These are phyloP conservation scores for Phytophthora cryptogea DNA, from an alignment of 352 stramenopile species.

Conservation along the genomic window DNA sequence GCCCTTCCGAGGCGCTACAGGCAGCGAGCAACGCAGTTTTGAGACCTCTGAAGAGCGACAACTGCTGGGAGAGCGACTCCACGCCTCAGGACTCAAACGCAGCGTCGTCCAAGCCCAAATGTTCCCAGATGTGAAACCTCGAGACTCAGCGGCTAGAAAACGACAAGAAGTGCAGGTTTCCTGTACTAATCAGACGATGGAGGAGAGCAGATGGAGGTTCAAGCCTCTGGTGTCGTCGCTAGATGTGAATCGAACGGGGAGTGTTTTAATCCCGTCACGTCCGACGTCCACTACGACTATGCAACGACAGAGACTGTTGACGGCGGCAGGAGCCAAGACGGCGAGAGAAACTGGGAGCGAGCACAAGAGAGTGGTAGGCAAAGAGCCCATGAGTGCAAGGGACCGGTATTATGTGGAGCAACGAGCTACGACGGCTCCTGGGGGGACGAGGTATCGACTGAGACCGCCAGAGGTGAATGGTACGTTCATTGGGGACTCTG, in stretches of 20 bases:
- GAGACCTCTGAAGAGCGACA: background rate
- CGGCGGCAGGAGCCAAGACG: slow-evolving; percentile 18
- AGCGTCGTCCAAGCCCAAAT: slow-evolving; percentile 61
- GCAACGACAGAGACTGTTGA: slow-evolving; percentile 16
- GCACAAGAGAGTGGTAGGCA: slow-evolving; percentile 7
- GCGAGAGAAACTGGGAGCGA: slow-evolving; percentile 16
- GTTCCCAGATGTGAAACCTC: slow-evolving; percentile 31
- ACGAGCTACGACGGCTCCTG: slow-evolving; percentile 44
- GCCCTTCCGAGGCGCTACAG: background rate
- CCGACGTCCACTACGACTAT: slow-evolving; percentile 25
- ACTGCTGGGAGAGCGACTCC: slow-evolving; percentile 49
- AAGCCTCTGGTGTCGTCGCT: slow-evolving; percentile 40
- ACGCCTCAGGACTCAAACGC: slow-evolving; percentile 61
- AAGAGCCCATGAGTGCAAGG: slow-evolving; percentile 59
- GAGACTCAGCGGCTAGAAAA: slow-evolving; percentile 4
- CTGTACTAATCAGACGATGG: slow-evolving; percentile 18
- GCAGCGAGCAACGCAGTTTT: background rate
- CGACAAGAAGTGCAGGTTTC: slow-evolving; percentile 1
- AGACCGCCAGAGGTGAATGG: slow-evolving; percentile 10
- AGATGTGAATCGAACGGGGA: slow-evolving; percentile 34
- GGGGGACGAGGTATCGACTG: slow-evolving; percentile 11
- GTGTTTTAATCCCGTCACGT: slow-evolving; percentile 52
- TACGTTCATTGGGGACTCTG: slow-evolving; percentile 1
- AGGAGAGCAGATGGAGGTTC: slow-evolving; percentile 7
- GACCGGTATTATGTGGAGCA: slow-evolving; percentile 69